Evolutionary conservation across 179 eudicot species (phyloP), one percentile per base, ranked within the genome.

Genomic region (Patellifolia procumbens): DNA sequence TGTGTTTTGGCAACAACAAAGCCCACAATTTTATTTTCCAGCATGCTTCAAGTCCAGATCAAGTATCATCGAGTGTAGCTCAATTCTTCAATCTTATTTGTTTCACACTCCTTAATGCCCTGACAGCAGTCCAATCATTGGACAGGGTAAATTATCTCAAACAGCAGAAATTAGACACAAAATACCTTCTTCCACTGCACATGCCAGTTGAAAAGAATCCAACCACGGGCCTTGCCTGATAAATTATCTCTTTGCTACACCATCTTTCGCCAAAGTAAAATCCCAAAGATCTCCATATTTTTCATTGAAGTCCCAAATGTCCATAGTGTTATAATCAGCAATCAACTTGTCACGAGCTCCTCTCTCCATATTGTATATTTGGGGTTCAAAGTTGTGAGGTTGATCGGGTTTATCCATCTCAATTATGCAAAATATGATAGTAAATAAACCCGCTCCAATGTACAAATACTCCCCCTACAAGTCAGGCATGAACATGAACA

Each of bases 201-300:
- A 26, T 7, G 70, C 16, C 60, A 31, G 51, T 61, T 16, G 45
- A 39, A 52, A 24, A 35, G n/a, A 55, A 43, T 20, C 49, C 64
- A 22, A 59, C 22, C 20, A 58, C 13, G 29, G 29, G 52, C 68
- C 3, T 28, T 77, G 26, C 56, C 49, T n/a, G 65, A 28, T 7
- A 45, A n/a, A 39, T 78, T 72, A 92, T 84, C 92, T 86, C 85
- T 81, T 90, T 74, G 61, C 74, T 24, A 93, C 86, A 66, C 89
- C 92, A 75, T 92, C 95, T 7, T 83, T 91, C 52, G 76, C 80
- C 55, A 93, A 79, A 11, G 98, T 93, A 74, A 93, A 93, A 85
- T 93, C 98, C 98, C 98, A 93, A 24, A 93, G 84, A 28, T 93
- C 98, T 24, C 97, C 98, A 24, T 93, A 93, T 74, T 93, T 93